These are phyloP conservation scores for Petunia hybrid DNA, from an alignment of 305 asterid genomes.

Conservation along the genomic window DNA sequence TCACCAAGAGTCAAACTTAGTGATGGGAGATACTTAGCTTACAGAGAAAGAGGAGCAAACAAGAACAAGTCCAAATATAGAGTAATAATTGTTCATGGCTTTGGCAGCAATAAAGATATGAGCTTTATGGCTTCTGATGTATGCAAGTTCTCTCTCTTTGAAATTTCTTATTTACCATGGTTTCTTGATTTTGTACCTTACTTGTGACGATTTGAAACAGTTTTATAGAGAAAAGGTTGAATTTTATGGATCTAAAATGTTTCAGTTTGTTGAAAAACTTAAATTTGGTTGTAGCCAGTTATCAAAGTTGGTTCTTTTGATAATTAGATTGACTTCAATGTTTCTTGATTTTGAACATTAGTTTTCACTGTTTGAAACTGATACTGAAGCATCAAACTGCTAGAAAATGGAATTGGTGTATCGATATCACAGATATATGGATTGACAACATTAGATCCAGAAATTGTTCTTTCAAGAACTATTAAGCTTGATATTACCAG, in stretches of 20 bases:
- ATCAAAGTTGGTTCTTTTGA: no score
- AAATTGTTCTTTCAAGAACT: neutral
- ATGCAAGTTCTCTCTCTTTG: constrained; percentile 28
- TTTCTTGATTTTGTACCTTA: constrained; percentile 14
- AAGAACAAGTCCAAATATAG: constrained; percentile 63
- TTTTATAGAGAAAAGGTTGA: no score
- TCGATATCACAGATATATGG: neutral
- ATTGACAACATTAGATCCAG: neutral
- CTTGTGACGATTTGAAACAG: neutral
- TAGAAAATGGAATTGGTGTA: constrained; percentile 7
- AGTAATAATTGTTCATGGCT: constrained; percentile 84
- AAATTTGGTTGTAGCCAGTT: no score
- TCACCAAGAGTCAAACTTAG: constrained; percentile 64
- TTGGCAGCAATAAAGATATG: constrained; percentile 92
- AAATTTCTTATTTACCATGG: neutral
- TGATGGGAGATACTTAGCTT: constrained; percentile 90
- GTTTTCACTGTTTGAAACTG: neutral
- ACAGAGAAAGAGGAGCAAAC: constrained; percentile 86
- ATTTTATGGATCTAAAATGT: no score
- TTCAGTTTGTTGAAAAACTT: no score
- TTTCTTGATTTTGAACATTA: constrained; percentile 14
- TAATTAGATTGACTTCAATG: no score
- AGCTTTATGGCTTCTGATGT: constrained; percentile 81
- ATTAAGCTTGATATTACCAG: neutral
- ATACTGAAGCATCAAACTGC: neutral